Evolutionary conservation across 768 basidiomycete species (phyloP).

Genomic region (Phylloporus scabripes): DNA sequence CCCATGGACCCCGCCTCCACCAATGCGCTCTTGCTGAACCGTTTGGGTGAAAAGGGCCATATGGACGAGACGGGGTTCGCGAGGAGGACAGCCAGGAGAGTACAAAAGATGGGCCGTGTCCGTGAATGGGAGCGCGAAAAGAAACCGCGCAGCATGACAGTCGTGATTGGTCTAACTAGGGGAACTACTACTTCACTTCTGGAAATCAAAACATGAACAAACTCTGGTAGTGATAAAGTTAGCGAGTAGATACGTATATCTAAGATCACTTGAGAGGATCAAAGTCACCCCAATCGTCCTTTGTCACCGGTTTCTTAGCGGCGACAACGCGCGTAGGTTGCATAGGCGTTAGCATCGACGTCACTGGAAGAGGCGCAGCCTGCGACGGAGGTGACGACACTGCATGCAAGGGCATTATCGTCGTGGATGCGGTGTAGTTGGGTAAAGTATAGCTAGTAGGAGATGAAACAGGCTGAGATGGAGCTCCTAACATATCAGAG

Average conservation of each 20-base stretch:
- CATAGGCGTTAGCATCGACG: constrained; percentile 53
- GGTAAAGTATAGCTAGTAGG: constrained; percentile 12
- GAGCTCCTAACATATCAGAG: constrained; percentile 23
- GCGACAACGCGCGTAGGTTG: constrained; percentile 42
- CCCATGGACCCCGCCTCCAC: constrained; percentile 79
- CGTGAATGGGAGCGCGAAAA: background rate
- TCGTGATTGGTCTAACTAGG: background rate
- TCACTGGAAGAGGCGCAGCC: constrained; percentile 35
- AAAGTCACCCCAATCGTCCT: constrained; percentile 77
- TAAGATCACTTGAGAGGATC: constrained; percentile 48
- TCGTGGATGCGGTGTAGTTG: constrained; percentile 14
- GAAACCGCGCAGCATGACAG: constrained; percentile 8
- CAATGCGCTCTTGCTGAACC: constrained; percentile 77
- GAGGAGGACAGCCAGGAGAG: constrained; percentile 17
- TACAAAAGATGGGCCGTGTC: background rate
- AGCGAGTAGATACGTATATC: constrained; percentile 4
- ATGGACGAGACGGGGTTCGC: constrained; percentile 28
- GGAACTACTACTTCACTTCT: too few relatives aligned
- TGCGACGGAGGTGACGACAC: constrained; percentile 29
- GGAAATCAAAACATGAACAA: constrained; percentile 24
- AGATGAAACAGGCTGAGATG: constrained; percentile 13
- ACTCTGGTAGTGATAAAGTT: constrained; percentile 1
- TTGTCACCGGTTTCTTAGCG: constrained; percentile 45
- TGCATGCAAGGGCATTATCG: constrained; percentile 19
- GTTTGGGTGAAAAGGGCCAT: constrained; percentile 89